Conservation (phyloP, 2,329 filamentous ascomycete species). For the Dothistroma septosporum region DNA sequence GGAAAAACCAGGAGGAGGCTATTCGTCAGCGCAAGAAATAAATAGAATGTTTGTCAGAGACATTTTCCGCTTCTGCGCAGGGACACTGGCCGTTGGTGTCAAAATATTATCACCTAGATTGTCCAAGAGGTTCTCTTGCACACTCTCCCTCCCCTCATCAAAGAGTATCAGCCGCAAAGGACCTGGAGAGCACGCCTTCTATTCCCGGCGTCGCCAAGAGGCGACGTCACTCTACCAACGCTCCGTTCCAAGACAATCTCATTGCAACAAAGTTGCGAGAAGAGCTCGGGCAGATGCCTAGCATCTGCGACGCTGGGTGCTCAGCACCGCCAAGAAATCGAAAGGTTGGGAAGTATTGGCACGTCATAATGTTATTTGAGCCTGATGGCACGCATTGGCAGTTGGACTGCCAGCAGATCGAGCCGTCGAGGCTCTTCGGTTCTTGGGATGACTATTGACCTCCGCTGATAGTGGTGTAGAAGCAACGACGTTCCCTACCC, state of each 20-base stretch:
- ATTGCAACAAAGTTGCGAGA: constrained; percentile 27
- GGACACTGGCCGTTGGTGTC: no score
- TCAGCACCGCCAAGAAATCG: constrained; percentile 1
- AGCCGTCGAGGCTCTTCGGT: constrained; percentile 8
- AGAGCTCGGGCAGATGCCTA: constrained; percentile 42
- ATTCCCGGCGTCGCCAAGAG: constrained; percentile 24
- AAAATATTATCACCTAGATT: constrained; percentile 9
- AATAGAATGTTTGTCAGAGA: no score
- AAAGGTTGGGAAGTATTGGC: constrained; percentile 1
- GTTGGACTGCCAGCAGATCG: background rate
- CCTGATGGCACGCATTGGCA: background rate
- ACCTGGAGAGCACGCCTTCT: constrained; percentile 34
- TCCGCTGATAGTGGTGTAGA: constrained; percentile 1
- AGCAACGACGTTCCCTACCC: background rate
- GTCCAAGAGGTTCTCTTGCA: constrained; percentile 40
- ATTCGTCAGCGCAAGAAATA: no score
- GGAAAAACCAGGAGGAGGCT: no score
- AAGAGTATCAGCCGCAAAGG: constrained; percentile 21
- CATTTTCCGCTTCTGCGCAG: no score
- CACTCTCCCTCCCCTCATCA: constrained; percentile 29
- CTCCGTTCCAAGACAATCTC: constrained; percentile 45
- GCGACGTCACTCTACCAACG: constrained; percentile 40
- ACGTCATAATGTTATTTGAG: background rate
- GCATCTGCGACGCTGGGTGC: constrained; percentile 43
- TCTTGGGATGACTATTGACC: background rate